Evolutionary conservation across 305 asterid species (phyloP), one percentile per base, ranked within the genome.

Genomic region (Fraxinus latifolia): DNA sequence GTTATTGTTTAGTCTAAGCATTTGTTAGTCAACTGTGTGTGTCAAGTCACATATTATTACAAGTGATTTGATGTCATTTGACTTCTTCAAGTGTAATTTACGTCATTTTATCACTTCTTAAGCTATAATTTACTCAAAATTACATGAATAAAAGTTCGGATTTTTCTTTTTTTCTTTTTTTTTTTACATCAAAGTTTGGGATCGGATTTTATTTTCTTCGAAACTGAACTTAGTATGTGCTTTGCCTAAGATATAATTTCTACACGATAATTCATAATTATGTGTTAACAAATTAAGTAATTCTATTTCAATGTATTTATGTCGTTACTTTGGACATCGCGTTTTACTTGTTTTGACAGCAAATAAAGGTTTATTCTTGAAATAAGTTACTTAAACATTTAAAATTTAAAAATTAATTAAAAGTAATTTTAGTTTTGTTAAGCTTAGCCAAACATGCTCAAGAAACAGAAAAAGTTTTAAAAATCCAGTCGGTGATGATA

Each of bases 401-500:
- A 15, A 50, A 50, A 14, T 0, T 14, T 12, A 14, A 47, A 14
- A 50, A n/a, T 15, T n/a, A 50, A n/a, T 50, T 50, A 15, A 50
- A 17, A 55, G 25, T 53, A 17, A 55, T 6, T 55, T 55, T n/a
- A n/a, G 1, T 55, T 17, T 55, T 55, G 3, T 17, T 55, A 17
- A 17, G 27, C 11, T 17, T 55, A 1, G 32, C 32, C 71, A 62
- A 7, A 62, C 32, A 7, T 21, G 71, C 15, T 60, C 17, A 42
- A 39, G 15, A 34, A 12, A 33, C 25, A 2, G 1, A 21, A 39
- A 3, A 44, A 11, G 0, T 8, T n/a, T 1, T 7, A 76, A 77
- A 58, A 79, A 39, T 29, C 12, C 84, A 78, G 71, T 76, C 88
- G 88, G 90, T 79, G 87, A 77, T 55, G 71, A 53, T 82, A 72